phyloP scores from a whole-genome alignment of 306 rosid species.

The Oemleria cerasiformis region DNA sequence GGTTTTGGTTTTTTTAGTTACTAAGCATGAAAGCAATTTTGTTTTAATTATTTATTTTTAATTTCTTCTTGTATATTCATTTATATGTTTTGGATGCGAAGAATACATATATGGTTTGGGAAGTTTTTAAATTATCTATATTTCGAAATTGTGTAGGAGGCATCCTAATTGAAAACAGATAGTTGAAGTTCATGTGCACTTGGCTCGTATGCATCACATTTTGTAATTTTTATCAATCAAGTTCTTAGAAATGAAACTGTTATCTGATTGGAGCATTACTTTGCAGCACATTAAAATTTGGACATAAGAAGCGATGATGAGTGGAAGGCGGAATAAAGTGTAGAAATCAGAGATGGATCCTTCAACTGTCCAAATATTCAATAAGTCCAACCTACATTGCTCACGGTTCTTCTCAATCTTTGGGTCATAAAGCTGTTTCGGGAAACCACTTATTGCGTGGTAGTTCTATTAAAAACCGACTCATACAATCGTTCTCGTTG shows the following conservation, averaged over 20 bases:
- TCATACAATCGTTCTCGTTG: conserved; percentile 35
- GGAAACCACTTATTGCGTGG: conserved; percentile 35
- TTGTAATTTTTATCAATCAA: neutral
- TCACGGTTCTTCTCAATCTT: conserved; percentile 38
- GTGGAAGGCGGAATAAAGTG: conserved; percentile 66
- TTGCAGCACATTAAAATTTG: conserved; percentile 24
- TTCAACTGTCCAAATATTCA: conserved; percentile 56
- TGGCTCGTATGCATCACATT: neutral
- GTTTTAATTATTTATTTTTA: neutral
- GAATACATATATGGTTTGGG: neutral
- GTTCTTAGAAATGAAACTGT: neutral
- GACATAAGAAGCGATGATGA: conserved; percentile 48
- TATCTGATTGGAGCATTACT: conserved; percentile 29
- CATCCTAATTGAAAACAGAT: neutral
- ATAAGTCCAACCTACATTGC: conserved; percentile 37
- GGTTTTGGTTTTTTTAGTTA: neutral
- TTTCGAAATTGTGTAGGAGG: no score
- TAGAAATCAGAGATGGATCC: conserved; percentile 63
- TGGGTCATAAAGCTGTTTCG: conserved; percentile 26
- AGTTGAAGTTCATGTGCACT: neutral
- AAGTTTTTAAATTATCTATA: neutral
- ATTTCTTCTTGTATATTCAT: no score
- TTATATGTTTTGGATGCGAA: neutral
- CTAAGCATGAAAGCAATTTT: neutral
- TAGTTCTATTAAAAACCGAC: conserved; percentile 41